phyloP scores from a whole-genome alignment of 148 eudicot genomes.

The Oxyria digyna region DNA sequence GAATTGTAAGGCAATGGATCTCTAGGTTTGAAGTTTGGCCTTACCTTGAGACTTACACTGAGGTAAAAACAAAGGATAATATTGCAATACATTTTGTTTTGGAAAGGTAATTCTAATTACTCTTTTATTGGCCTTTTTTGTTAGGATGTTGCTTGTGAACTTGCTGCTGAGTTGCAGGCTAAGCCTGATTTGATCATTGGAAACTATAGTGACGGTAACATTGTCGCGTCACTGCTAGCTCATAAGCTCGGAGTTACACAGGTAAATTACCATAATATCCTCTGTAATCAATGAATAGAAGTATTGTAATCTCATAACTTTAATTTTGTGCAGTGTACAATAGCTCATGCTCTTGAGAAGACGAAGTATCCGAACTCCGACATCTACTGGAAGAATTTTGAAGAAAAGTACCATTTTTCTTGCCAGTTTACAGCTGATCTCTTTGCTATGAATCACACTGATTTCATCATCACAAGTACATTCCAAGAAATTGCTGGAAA shows the following conservation, averaged over 20 bases:
- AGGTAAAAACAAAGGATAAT: conserved; percentile 26
- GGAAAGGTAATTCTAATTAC: background rate
- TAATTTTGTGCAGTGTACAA: conserved; percentile 49
- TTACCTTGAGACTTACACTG: conserved; percentile 90
- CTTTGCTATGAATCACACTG: conserved; percentile 88
- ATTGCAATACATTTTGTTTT: background rate
- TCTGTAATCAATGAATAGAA: background rate
- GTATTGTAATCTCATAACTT: background rate
- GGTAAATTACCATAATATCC: conserved; percentile 15
- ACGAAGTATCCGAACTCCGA: conserved; percentile 96
- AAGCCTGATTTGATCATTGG: conserved; percentile 94
- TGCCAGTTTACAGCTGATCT: conserved; percentile 94
- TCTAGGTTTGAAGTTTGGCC: conserved; percentile 99
- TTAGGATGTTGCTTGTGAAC: conserved; percentile 86
- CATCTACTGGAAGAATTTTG: conserved; percentile 73
- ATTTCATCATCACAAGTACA: conserved; percentile 94
- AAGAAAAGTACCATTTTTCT: conserved; percentile 93
- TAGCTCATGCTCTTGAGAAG: conserved; percentile 95
- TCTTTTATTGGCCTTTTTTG: background rate
- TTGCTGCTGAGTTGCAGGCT: conserved; percentile 69
- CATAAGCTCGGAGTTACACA: conserved; percentile 91
- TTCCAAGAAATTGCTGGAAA: conserved; percentile 98
- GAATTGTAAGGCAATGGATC: conserved; percentile 88
- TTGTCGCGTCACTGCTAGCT: conserved; percentile 89
- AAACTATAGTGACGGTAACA: conserved; percentile 94